phyloP scores from a whole-genome alignment of 1,284 basidiomycete species.

The Chalciporus sp. region DNA sequence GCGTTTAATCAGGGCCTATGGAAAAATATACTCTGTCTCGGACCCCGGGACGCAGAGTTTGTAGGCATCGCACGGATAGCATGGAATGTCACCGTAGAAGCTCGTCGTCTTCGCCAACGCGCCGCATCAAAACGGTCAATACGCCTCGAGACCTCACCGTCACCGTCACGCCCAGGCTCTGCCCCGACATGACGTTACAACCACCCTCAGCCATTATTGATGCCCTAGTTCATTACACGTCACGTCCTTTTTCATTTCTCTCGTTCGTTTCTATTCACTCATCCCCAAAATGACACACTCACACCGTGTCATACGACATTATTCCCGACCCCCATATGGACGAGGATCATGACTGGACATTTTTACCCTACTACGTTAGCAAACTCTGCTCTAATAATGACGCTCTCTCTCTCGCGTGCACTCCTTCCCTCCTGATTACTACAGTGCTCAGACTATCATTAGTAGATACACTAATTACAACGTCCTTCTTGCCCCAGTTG shows the following conservation, averaged over 20 bases:
- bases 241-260: conserved; percentile 17
- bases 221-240: conserved; percentile 8
- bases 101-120: conserved; percentile 35
- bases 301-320: conserved; percentile 9
- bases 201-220: conserved; percentile 2
- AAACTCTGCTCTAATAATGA: conserved; percentile 26
- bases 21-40: conserved; percentile 46
- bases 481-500: conserved; percentile 1
- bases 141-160: conserved; percentile 8
- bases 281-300: conserved; percentile 21
- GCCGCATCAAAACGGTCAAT: conserved; percentile 13
- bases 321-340: conserved; percentile 19
- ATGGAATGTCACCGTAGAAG: conserved; percentile 48
- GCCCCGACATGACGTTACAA: conserved; percentile 21
- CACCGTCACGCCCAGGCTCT: conserved; percentile 6
- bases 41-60: conserved; percentile 37
- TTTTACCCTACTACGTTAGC: conserved; percentile 4
- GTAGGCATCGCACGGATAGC: conserved; percentile 41
- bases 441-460: conserved; percentile 15
- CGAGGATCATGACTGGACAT: conserved; percentile 30
- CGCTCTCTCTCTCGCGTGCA: conserved; percentile 6
- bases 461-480: conserved; percentile 26
- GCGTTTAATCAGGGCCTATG: conserved; percentile 45
- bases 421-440: conserved; percentile 1
- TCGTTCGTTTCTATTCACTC: conserved; percentile 16